Evolutionary conservation across 495 filamentous ascomycete species (phyloP), one percentile per base, ranked within the genome.

Genomic region (Penicillium cataractarum): DNA sequence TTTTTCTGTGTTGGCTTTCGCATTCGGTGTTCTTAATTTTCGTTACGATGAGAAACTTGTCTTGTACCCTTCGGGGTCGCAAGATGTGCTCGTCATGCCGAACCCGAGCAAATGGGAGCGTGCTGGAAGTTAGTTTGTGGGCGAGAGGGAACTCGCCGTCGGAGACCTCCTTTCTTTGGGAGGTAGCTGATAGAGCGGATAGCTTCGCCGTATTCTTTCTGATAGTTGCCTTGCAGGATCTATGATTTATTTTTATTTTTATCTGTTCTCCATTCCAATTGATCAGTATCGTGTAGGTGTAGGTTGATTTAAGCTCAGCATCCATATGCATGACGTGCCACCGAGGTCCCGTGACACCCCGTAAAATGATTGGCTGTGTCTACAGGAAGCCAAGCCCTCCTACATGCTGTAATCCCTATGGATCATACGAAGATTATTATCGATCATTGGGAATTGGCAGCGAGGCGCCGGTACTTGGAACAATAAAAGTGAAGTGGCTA

Each of bases 391-490:
- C 9, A 21, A 3, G 19, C 19, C n/a, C n/a, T n/a, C n/a, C 19
- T 12, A 46, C 19, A 21, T 19, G 6, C 6, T 8, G 40, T 22
- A 44, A 12, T 22, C 40, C 19, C 42, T 46, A 46, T 21, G 12
- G 7, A 46, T 22, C 19, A 22, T 46, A 24, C n/a, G n/a, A 42
- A 19, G n/a, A 42, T 56, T 37, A 27, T 29, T 6, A 29, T 50
- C 46, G 4, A 29, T 0, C 35, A 39, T 50, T 29, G 22, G 24
- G 17, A 29, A 13, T 56, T 67, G 42, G 60, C 49, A 72, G 67
- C 64, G 65, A 68, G 67, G 65, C 64, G 59, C 68, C 64, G 67
- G 72, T 68, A 62, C 56, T 63, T 69, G 65, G 10, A 69, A 68
- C 60, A 66, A 42, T 42, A 51, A 52, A n/a, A 21, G 26, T 10